phyloP scores from a whole-genome alignment of 139 green algal species.

The Chlorella sp. region DNA sequence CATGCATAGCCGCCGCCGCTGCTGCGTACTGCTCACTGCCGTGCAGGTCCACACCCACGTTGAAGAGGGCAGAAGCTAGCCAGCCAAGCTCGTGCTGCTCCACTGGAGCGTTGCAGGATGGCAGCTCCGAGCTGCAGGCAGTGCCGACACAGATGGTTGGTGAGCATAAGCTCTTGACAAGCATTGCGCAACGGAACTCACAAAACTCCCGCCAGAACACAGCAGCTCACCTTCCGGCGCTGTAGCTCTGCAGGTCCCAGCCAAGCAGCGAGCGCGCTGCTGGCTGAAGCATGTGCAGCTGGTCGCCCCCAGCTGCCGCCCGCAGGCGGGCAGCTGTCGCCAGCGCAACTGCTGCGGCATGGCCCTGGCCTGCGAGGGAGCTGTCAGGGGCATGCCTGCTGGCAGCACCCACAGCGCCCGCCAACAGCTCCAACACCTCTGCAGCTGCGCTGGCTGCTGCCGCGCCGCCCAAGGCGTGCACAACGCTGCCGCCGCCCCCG shows the following conservation, averaged over 20 bases:
- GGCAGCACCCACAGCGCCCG: background rate
- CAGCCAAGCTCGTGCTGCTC: constrained; percentile 35
- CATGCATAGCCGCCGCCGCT: constrained; percentile 3
- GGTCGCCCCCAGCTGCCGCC: background rate
- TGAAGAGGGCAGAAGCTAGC: constrained; percentile 37
- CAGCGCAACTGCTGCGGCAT: constrained; percentile 23
- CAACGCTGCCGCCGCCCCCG: background rate
- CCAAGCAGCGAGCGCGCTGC: background rate
- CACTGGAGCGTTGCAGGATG: background rate
- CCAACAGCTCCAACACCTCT: constrained; percentile 6
- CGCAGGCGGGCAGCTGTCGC: constrained; percentile 5
- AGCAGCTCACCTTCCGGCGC: background rate
- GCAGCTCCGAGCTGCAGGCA: background rate
- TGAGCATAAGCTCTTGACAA: too few relatives aligned
- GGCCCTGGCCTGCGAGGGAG: constrained; percentile 12
- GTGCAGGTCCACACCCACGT: constrained; percentile 36
- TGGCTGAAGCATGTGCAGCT: background rate
- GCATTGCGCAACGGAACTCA: too few relatives aligned
- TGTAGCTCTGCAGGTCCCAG: constrained; percentile 7
- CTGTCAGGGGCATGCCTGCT: background rate
- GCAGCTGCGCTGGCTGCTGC: background rate
- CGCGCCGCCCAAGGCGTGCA: background rate
- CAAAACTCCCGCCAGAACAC: background rate
- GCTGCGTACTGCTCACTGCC: background rate
- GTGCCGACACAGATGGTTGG: background rate